Conservation (phyloP, 495 filamentous ascomycete genomes). For the Trichoderma erinaceum region DNA sequence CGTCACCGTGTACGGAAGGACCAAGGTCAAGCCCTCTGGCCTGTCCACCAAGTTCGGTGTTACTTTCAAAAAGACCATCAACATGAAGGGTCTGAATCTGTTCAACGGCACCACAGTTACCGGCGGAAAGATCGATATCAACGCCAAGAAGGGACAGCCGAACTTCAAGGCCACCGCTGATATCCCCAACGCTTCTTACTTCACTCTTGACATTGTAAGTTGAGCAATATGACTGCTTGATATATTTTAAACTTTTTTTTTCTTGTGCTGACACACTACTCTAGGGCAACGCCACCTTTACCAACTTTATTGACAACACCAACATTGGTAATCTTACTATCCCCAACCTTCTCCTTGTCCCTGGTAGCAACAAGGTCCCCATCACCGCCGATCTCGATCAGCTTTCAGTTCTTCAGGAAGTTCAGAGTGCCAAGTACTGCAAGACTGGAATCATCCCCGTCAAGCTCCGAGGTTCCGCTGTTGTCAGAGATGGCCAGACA, state of each 20-base stretch:
- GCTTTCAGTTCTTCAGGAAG: conserved; percentile 39
- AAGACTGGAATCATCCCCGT: conserved; percentile 54
- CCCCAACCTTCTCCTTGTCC: conserved; percentile 50
- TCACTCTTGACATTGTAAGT: conserved; percentile 59
- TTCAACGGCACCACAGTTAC: conserved; percentile 55
- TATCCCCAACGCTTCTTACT: conserved; percentile 65
- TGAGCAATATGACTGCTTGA: not conserved
- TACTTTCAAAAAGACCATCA: conserved; percentile 40
- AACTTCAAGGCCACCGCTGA: conserved; percentile 59
- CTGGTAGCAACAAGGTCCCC: conserved; percentile 53
- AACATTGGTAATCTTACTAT: conserved; percentile 51
- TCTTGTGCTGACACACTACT: conserved; percentile 20
- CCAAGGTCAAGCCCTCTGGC: conserved; percentile 33
- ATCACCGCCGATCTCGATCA: conserved; percentile 52
- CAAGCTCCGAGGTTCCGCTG: conserved; percentile 50
- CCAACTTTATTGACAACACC: conserved; percentile 47
- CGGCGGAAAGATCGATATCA: conserved; percentile 37
- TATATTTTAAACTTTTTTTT: not conserved
- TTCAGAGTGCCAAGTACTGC: conserved; percentile 36
- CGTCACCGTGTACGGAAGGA: conserved; percentile 36
- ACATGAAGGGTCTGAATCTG: conserved; percentile 35
- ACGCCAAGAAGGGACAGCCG: conserved; percentile 31
- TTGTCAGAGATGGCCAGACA: conserved; percentile 51
- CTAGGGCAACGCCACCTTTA: conserved; percentile 61
- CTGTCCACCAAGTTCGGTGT: conserved; percentile 31